Percentiles rank a stretch among this genome's conserved stretches.
Evolutionary conservation across 305 asterid genomes (phyloP).

Genomic region (Solanum hybrid): DNA sequence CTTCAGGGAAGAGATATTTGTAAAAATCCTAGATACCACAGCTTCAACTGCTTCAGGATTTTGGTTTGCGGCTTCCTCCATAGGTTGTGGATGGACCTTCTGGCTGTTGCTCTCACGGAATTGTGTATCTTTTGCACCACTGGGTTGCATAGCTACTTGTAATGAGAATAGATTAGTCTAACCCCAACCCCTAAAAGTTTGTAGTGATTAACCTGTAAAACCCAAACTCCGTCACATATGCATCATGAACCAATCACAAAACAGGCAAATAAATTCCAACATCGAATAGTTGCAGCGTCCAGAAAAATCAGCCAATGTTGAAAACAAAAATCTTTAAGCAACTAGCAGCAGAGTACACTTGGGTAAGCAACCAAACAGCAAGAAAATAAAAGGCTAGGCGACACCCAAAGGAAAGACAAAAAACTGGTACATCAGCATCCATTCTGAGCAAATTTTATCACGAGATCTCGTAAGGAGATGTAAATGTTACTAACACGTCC

Average conservation of each 20-base stretch:
- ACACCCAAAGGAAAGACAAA: background rate
- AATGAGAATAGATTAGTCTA: conserved; percentile 20
- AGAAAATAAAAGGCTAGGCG: background rate
- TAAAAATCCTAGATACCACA: conserved; percentile 64
- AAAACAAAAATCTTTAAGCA: background rate
- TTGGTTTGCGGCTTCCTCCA: conserved; percentile 86
- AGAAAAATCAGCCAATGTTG: background rate
- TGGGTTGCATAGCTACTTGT: conserved; percentile 91
- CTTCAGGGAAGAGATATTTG: conserved; percentile 82
- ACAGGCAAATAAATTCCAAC: background rate
- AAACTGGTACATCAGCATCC: background rate
- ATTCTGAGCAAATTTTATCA: background rate
- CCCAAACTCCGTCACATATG: background rate
- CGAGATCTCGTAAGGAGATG: background rate
- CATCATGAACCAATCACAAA: background rate
- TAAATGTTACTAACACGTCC: background rate
- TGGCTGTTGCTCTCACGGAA: conserved; percentile 93
- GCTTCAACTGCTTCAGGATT: conserved; percentile 91
- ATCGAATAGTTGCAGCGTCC: background rate
- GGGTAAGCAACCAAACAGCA: background rate
- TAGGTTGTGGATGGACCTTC: conserved; percentile 98
- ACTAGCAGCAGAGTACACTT: background rate
- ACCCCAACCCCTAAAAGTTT: conserved; percentile 14
- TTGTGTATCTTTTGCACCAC: conserved; percentile 80
- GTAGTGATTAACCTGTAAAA: conserved; percentile 28